Evolutionary conservation across 2,329 filamentous ascomycete genomes (phyloP), one percentile per base, ranked within the genome.

Genomic region (Rutstroemia sp.): DNA sequence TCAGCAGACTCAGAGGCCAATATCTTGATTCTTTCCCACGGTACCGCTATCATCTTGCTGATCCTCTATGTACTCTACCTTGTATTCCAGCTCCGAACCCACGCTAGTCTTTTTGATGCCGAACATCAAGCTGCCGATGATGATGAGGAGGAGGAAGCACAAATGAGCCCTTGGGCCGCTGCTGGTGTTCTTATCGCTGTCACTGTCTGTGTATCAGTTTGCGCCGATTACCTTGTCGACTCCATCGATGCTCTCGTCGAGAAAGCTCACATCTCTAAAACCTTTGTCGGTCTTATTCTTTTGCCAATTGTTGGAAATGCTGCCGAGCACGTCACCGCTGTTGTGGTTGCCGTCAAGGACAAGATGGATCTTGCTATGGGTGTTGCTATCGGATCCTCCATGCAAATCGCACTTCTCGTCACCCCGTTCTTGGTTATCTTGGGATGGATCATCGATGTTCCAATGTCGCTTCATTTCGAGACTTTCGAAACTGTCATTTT

Each of bases 281-380:
- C 84, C 1, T 91, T 91, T 63, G 88, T 91, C 64, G 87, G 87
- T 75, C 75, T 90, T 50, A 88, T 90, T 50, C 74, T 90, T 25
- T 86, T 90, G 47, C 87, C 87, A 2, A 90, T 90, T 61, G 87
- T 90, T 23, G 87, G 87, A 36, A 90, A 90, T 65, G 87, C 86
- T 1, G 87, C 87, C 2, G 87, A 91, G 70, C 88, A 91, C 66
- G 87, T 90, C 42, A 91, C 88, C 1, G 88, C 88, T n/a, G 86
- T 89, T 19, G 84, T 90, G 34, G 87, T 60, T 39, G 87, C 88
- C 0, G 76, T 84, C 59, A 82, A 88, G 70, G 81, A 91, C 73
- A 92, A 86, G 75, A 86, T 86, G 82, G 81, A 85, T 65, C 72
- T 86, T 51, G 83, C 88, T 30, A 88, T 92, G 75, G 86, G 86